Evolutionary conservation across 169 alveolate species (phyloP).

Genomic region (Theileria orientalis): DNA sequence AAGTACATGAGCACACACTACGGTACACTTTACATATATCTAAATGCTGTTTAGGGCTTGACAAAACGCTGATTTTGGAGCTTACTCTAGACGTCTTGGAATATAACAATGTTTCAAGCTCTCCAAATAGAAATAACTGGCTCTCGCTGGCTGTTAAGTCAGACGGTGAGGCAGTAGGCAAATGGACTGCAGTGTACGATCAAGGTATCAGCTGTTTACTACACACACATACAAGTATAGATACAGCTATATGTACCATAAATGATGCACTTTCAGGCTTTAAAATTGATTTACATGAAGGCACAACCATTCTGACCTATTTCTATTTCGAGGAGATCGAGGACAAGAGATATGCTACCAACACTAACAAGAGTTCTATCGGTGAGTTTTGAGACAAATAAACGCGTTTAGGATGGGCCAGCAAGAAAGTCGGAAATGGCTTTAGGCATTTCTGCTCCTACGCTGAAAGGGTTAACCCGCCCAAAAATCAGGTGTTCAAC

Average conservation of each 20-base stretch:
- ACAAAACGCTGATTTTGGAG: conserved; percentile 7
- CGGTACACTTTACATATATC: conserved; percentile 8
- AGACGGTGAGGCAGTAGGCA: conserved; percentile 22
- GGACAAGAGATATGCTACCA: conserved; percentile 44
- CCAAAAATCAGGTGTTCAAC: background rate
- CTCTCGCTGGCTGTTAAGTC: conserved; percentile 49
- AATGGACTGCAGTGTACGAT: conserved; percentile 59
- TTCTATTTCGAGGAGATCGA: conserved; percentile 21
- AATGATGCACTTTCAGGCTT: conserved; percentile 27
- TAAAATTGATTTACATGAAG: conserved; percentile 17
- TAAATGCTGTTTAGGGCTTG: conserved; percentile 18
- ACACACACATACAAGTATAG: background rate
- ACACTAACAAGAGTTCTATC: conserved; percentile 20
- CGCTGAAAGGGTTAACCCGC: conserved; percentile 19
- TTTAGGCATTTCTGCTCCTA: conserved; percentile 23
- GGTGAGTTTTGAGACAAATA: conserved; percentile 8
- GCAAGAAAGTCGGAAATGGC: background rate
- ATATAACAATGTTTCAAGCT: background rate
- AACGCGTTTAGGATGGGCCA: conserved; percentile 45
- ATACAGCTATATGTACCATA: background rate
- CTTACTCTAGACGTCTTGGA: conserved; percentile 33
- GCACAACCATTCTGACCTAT: conserved; percentile 29
- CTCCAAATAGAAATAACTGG: conserved; percentile 27
- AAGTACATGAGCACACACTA: conserved; percentile 8
- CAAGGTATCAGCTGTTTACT: conserved; percentile 40